Evolutionary conservation across 306 rosid genomes (phyloP), one percentile per base, ranked within the genome.

Genomic region (Citrullus amarus): DNA sequence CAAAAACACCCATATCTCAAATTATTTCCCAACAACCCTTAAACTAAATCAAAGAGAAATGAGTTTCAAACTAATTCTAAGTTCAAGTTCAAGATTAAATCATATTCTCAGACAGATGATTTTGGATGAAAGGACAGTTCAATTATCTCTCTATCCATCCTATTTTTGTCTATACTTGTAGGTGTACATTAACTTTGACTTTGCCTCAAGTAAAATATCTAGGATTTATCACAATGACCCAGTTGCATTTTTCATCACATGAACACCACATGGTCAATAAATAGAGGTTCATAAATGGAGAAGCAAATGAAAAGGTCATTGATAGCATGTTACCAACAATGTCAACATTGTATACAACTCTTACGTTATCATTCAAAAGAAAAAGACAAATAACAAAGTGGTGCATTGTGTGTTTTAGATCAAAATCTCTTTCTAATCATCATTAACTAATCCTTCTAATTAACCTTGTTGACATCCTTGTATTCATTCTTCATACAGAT

Each of bases 281-380:
- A 75, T 55, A 54, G 51, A 22, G 65, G 43, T 75, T 75, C 65
- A 77, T 77, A 41, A 77, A 43, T 58, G 80, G 17, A 25, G 55
- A 57, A 60, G 50, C 54, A 58, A 25, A 76, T 76, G 77, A 32
- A 48, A 73, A 30, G 60, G 60, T 22, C 77, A 73, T 73, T 51
- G 53, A 73, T 51, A 73, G 77, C 77, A 50, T 51, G 59, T 73
- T 73, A 51, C 77, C 44, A 73, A 73, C 77, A 73, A 73, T 73
- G 76, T 71, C 76, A 71, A 71, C 58, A 48, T 51, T 32, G 66
- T 20, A 53, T 55, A 55, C 50, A 56, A 55, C 68, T 56, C 38
- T 39, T 66, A 56, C 36, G n/a, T 22, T 16, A 76, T 41, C 53
- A 34, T 58, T 55, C 16, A 36, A 38, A 76, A 76, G 11, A n/a